Evolutionary conservation across 768 basidiomycete genomes (phyloP).

Genomic region (Pluteus cervinus): DNA sequence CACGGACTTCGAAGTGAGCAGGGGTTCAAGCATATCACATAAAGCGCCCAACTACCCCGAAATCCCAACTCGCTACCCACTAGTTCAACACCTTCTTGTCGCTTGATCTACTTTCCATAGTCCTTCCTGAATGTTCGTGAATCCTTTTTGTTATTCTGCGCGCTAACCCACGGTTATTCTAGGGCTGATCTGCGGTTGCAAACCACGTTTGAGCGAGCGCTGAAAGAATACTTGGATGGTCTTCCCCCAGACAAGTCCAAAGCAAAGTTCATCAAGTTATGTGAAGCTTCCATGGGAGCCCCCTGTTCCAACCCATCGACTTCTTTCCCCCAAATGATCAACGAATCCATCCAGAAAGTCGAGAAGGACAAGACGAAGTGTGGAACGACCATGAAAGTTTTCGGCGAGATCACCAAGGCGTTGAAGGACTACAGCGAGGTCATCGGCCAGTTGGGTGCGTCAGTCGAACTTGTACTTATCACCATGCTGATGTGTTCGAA

Average conservation of each 20-base stretch:
- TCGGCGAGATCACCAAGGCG: not conserved
- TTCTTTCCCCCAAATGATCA: conserved; percentile 1
- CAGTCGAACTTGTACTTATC: not conserved
- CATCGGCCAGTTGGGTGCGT: not conserved
- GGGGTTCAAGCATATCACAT: too few relatives aligned
- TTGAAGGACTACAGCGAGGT: conserved; percentile 3
- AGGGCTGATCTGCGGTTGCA: too few relatives aligned
- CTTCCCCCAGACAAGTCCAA: conserved; percentile 1
- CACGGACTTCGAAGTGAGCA: too few relatives aligned
- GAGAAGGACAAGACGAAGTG: not conserved
- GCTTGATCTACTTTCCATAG: too few relatives aligned
- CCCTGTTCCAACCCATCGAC: too few relatives aligned
- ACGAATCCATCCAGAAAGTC: not conserved
- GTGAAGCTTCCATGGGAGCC: not conserved
- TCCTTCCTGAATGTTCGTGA: too few relatives aligned
- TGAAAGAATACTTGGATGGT: not conserved
- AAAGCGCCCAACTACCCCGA: too few relatives aligned
- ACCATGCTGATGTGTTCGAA: too few relatives aligned
- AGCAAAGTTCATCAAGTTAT: conserved; percentile 1
- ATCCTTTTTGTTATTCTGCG: too few relatives aligned
- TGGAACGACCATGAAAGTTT: not conserved
- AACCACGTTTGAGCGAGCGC: not conserved
- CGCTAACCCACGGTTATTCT: too few relatives aligned
- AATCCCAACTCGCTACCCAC: too few relatives aligned
- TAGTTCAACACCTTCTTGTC: too few relatives aligned